Percentiles rank a stretch among this genome's conserved stretches.
These are phyloP conservation scores for Moesziomyces globuligerus DNA, from an alignment of 1,284 basidiomycete genomes.

Conservation along the genomic window DNA sequence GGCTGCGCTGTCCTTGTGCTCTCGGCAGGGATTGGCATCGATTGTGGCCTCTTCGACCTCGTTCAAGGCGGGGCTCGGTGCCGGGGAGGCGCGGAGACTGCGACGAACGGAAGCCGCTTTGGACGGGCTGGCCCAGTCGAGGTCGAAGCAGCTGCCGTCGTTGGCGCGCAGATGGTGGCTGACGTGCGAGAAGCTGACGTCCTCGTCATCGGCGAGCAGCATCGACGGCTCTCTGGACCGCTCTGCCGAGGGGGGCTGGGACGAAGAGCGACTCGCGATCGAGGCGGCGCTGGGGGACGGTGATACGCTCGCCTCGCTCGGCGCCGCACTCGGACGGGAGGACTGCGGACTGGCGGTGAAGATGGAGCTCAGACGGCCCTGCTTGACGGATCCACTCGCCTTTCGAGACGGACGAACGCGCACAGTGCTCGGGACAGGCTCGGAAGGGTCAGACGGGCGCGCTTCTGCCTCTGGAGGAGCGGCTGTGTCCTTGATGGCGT, in stretches of 20 bases:
- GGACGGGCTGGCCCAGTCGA: conserved; percentile 35
- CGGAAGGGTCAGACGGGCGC: not conserved
- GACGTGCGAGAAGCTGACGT: conserved; percentile 20
- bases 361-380: conserved; percentile 32
- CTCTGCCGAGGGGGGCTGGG: conserved; percentile 12
- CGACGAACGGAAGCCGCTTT: conserved; percentile 11
- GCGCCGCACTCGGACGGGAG: conserved; percentile 4
- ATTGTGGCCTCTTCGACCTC: conserved; percentile 13
- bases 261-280: conserved; percentile 12
- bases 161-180: conserved; percentile 40
- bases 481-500: conserved; percentile 3
- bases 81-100: not conserved
- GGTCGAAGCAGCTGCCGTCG: conserved; percentile 54
- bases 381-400: conserved; percentile 10
- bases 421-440: conserved; percentile 4
- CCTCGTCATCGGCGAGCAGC: conserved; percentile 31
- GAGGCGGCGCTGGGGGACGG: conserved; percentile 23
- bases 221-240: conserved; percentile 51
- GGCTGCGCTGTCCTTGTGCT: not conserved
- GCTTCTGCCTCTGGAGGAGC: not conserved
- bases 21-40: conserved; percentile 12
- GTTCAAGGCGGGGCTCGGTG: not conserved
- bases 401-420: conserved; percentile 16
- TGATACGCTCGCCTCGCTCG: conserved; percentile 1
- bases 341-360: conserved; percentile 37